Evolutionary conservation across 768 basidiomycete genomes (phyloP).

Genomic region (Rhizopogon salebrosus): DNA sequence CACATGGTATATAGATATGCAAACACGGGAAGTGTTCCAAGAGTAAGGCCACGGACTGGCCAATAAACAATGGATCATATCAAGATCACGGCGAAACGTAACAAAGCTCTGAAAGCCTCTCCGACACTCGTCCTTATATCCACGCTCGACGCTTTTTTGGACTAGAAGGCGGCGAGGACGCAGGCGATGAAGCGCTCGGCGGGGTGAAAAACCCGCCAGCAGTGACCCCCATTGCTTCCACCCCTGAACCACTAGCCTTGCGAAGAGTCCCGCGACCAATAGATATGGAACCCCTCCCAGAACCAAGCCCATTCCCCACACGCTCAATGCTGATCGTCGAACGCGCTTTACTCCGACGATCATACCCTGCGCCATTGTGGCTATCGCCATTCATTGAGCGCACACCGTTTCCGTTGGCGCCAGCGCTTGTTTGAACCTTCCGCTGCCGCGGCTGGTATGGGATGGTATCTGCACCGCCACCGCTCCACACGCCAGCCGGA

Average conservation of each 20-base stretch:
- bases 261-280: constrained; percentile 55
- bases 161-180: constrained; percentile 12
- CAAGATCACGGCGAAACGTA: too few relatives aligned
- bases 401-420: constrained; percentile 11
- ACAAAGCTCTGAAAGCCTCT: neutral
- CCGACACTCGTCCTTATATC: neutral
- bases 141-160: neutral
- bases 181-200: constrained; percentile 32
- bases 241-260: constrained; percentile 67
- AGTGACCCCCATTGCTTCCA: constrained; percentile 71
- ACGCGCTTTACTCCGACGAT: constrained; percentile 35
- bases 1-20: neutral
- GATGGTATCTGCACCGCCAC: constrained; percentile 8
- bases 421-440: constrained; percentile 25
- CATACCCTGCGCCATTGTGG: constrained; percentile 17
- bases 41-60: neutral
- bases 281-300: constrained; percentile 53
- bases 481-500: constrained; percentile 24
- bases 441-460: constrained; percentile 39
- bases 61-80: neutral
- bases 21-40: neutral
- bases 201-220: constrained; percentile 75
- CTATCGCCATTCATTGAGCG: constrained; percentile 32
- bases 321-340: constrained; percentile 67
- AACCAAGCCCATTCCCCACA: constrained; percentile 24